phyloP scores from a whole-genome alignment of 1,284 basidiomycete genomes.

The Ustilago hordei region DNA sequence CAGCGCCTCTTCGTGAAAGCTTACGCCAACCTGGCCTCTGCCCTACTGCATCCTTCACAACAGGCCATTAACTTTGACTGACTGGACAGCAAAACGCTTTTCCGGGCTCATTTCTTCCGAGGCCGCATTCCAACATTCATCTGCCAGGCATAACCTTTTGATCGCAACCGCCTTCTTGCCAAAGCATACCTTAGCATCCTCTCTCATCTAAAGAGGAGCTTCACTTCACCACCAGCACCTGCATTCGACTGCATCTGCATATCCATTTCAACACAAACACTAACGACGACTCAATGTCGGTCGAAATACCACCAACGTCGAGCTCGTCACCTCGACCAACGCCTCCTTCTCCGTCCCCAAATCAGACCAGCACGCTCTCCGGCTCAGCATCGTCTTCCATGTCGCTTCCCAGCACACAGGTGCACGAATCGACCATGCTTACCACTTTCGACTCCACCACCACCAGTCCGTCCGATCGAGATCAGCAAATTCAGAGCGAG shows the following conservation, averaged over 20 bases:
- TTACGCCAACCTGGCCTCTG: constrained; percentile 2
- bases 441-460: constrained; percentile 24
- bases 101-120: not conserved
- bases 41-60: constrained; percentile 2
- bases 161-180: not conserved
- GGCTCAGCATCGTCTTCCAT: constrained; percentile 13
- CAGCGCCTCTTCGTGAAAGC: not conserved
- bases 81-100: not conserved
- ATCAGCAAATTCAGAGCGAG: not conserved
- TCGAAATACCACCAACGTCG: constrained; percentile 10
- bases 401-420: constrained; percentile 15
- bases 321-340: constrained; percentile 2
- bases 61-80: not conserved
- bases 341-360: constrained; percentile 1
- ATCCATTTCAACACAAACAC: not conserved
- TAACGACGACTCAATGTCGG: constrained; percentile 18
- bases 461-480: constrained; percentile 5
- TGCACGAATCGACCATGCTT: constrained; percentile 26
- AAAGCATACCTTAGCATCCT: not conserved
- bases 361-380: constrained; percentile 1
- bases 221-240: not conserved
- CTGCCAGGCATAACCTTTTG: not conserved
- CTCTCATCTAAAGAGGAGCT: not conserved
- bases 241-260: not conserved
- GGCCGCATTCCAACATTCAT: not conserved